These are phyloP conservation scores for Nemania bipapillata DNA, from an alignment of 2,329 filamentous ascomycete genomes.

Conservation along the genomic window DNA sequence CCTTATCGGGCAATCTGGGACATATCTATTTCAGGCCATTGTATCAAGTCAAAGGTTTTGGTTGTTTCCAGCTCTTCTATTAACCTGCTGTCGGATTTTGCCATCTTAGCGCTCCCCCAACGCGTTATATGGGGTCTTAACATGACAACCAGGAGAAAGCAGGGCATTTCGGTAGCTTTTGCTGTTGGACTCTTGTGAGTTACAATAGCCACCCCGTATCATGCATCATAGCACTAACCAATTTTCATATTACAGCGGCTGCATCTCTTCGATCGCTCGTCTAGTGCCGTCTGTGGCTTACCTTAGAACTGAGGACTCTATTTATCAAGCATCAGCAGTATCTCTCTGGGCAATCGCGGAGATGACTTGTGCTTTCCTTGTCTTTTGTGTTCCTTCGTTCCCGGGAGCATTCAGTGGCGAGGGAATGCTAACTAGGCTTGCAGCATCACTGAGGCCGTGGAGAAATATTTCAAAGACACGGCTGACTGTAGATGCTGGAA, in stretches of 20 bases:
- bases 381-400: conserved; percentile 39
- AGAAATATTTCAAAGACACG: too few relatives aligned
- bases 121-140: conserved; percentile 55
- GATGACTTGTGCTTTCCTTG: conserved; percentile 58
- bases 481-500: too few relatives aligned
- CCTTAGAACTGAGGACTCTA: conserved; percentile 45
- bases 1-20: conserved; percentile 48
- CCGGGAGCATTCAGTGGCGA: not conserved
- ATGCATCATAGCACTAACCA: too few relatives aligned
- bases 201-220: too few relatives aligned
- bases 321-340: conserved; percentile 53
- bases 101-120: conserved; percentile 56
- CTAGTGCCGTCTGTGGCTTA: conserved; percentile 49
- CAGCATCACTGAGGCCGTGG: too few relatives aligned
- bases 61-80: conserved; percentile 57
- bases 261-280: conserved; percentile 52
- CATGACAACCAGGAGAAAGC: conserved; percentile 56
- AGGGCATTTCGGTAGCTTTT: conserved; percentile 55
- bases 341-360: conserved; percentile 57
- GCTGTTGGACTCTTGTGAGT: conserved; percentile 55
- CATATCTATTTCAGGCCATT: conserved; percentile 42
- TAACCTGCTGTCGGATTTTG: conserved; percentile 57
- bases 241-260: too few relatives aligned
- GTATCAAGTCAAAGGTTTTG: conserved; percentile 55
- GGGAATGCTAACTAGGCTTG: too few relatives aligned